Base-by-base conservation (phyloP, 805 yeast species). In the Saccharomycopsis sp. region DNA sequence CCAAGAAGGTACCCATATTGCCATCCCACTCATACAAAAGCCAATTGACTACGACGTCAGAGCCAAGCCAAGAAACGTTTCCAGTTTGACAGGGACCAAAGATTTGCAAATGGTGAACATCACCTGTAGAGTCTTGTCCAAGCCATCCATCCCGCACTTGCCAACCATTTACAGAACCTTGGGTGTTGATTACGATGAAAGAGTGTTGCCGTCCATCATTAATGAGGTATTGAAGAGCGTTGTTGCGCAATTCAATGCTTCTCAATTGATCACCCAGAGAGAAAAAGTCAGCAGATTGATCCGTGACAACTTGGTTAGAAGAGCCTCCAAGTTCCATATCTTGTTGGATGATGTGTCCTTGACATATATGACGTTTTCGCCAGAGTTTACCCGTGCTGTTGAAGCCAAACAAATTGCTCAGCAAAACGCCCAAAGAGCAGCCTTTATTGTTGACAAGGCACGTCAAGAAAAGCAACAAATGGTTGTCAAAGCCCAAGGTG, bases 371-470 rank as follows among this genome's bases (percentile, higher is more conserved):
- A 85, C 96, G 1, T 92, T 92, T 62, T 83, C 95, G 2, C 98
- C 98, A 21, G 98, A 92, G 63, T 92, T 92, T 61, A 88, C 97
- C 31, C 78, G 82, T 34, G 97, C 97, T 4, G 98, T 92, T 42
- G 98, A 92, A 67, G 95, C 96, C 44, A 92, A 92, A 65, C 98
- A 92, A 68, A 92, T 92, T 63, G 97, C 98, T 21, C 98, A 92
- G 63, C 98, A 92, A 69, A 98, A 92, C 60, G 97, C 98, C 16
- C 96, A 92, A 65, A 80, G 95, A 62, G 97, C 98, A 6, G 96
- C 97, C 0, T 92, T 88, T 53, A 70, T 92, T 32, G 98, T 92
- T 39, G 98, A 92, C 62, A 85, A 87, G 60, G 98, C 98, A 6
- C 77, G 84, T 53, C 98, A 92, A 64, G 97, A 92, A 66, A 92